These are phyloP conservation scores for Nematodospora valgi DNA, from an alignment of 805 yeast species.

Conservation along the genomic window DNA sequence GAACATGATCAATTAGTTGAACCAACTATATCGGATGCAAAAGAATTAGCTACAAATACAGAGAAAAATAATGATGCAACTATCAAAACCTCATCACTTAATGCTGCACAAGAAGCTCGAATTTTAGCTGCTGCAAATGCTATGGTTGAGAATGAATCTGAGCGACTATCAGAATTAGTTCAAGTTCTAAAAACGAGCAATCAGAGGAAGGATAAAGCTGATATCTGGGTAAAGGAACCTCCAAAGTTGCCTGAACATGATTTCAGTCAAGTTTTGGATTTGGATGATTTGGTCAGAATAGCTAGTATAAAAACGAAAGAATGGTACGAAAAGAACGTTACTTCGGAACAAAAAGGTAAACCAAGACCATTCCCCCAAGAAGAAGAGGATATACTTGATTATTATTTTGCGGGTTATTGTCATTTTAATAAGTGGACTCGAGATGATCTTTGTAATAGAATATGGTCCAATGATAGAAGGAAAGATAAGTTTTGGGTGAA, in stretches of 20 bases:
- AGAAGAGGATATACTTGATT: constrained; percentile 70
- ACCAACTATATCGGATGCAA: constrained; percentile 68
- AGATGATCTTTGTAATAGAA: constrained; percentile 72
- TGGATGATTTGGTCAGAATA: constrained; percentile 34
- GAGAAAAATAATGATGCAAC: neutral
- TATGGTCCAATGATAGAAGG: constrained; percentile 82
- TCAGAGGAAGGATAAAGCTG: neutral
- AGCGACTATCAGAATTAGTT: neutral
- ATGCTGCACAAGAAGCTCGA: constrained; percentile 8
- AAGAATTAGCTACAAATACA: constrained; percentile 50
- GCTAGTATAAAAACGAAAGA: constrained; percentile 30
- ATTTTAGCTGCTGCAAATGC: constrained; percentile 7
- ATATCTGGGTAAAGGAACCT: neutral
- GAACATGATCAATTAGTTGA: constrained; percentile 66
- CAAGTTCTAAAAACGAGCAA: neutral
- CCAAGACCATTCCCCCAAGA: constrained; percentile 53
- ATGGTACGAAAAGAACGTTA: constrained; percentile 29
- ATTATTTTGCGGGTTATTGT: constrained; percentile 68
- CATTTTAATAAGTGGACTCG: constrained; percentile 58
- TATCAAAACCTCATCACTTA: constrained; percentile 14
- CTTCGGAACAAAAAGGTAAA: constrained; percentile 20
- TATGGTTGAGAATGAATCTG: constrained; percentile 2
- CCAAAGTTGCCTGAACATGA: constrained; percentile 2
- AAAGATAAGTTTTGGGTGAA: constrained; percentile 91
- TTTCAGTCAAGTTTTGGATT: constrained; percentile 23